Evolutionary conservation across 441 rosid genomes (phyloP), one percentile per base, ranked within the genome.

Genomic region (Populus hybrid): DNA sequence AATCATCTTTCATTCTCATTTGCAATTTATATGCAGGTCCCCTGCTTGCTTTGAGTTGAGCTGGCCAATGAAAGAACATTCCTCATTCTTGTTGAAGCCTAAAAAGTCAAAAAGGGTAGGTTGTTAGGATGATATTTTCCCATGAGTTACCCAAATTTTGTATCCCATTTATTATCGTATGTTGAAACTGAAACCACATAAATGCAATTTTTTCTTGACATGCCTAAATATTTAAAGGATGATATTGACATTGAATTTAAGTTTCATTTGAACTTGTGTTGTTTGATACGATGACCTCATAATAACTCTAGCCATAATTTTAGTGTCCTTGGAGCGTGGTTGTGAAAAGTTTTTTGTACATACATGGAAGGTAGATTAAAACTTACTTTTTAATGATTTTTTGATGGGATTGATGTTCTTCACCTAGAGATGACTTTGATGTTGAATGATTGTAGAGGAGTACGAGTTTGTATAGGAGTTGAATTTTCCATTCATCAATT

Each of bases 31-130:
- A 35, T 87, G 76, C 74, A 97, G 99, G 99, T 92, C 98, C 65
- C 97, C 90, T 82, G 87, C 93, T 79, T 97, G 99, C 88, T 97
- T 95, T 81, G 96, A 95, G 75, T 87, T 97, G 85, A 61, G 70
- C 78, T 95, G 98, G 99, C 99, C 99, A 38, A 86, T 92, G 90
- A 87, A 64, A 84, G 7, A 18, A 42, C 88, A 90, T 0, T 90
- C 98, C 6, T 72, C 85, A 11, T 95, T 93, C 80, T 78, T 97
- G 71, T 69, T 70, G 77, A 65, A 24, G 76, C 95, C 97, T 79
- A 91, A 74, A 78, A 87, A 86, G 84, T 59, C 92, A 80, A 97
- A 90, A 88, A 87, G 98, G 92, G 99, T 97, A 72, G 18, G 93
- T 84, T 82, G 35, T 70, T 46, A 1, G 69, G 1, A 23, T 14